These are phyloP conservation scores for Vigna nakashimae DNA, from an alignment of 306 rosid species.

Conservation along the genomic window DNA sequence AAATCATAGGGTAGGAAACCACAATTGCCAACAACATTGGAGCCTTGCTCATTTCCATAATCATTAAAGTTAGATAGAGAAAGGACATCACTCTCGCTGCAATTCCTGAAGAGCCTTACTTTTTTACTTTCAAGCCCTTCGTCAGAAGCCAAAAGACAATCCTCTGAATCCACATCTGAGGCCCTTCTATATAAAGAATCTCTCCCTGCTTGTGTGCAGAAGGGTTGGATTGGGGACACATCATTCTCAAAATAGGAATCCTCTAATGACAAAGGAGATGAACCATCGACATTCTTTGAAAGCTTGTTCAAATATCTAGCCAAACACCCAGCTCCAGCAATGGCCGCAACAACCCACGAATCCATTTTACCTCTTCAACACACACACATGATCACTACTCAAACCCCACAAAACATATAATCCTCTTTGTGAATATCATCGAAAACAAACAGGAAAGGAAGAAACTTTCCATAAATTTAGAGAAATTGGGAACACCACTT, in stretches of 20 bases:
- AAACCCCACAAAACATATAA: slow-evolving; percentile 50
- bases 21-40: slow-evolving; percentile 39
- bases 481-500: slow-evolving; percentile 23
- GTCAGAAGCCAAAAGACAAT: slow-evolving; percentile 53
- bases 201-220: slow-evolving; percentile 29
- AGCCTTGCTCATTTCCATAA: slow-evolving; percentile 41
- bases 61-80: slow-evolving; percentile 49
- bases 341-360: slow-evolving; percentile 86
- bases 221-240: slow-evolving; percentile 43
- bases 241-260: slow-evolving; percentile 53
- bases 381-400: slow-evolving; percentile 46
- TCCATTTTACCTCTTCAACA: slow-evolving; percentile 62
- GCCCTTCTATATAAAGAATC: slow-evolving; percentile 43
- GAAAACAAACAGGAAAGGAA: slow-evolving; percentile 37
- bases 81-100: slow-evolving; percentile 47
- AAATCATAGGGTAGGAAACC: slow-evolving; percentile 37
- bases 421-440: slow-evolving; percentile 41
- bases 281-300: slow-evolving; percentile 44
- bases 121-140: slow-evolving; percentile 51
- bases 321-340: slow-evolving; percentile 82
- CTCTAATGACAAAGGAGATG: slow-evolving; percentile 44
- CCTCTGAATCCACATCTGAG: slow-evolving; percentile 38
- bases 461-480: slow-evolving; percentile 43
- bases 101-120: slow-evolving; percentile 1
- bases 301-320: slow-evolving; percentile 69